Base-by-base conservation (phyloP, 164 flowering plant species). In the Platanus orientalis region DNA sequence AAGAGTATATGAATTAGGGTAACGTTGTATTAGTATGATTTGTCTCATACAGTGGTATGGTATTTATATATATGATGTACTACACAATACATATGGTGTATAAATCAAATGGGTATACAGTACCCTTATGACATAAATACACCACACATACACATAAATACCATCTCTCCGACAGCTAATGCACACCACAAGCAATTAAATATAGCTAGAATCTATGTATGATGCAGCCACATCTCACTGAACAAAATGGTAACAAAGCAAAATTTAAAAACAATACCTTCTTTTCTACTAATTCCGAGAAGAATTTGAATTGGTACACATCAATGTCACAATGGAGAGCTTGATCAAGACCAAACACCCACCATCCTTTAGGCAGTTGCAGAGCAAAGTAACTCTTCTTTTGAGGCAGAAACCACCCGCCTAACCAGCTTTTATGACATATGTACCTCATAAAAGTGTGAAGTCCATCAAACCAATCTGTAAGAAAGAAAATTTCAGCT, bases 401-500 rank as follows among this genome's bases (percentile, higher is more conserved):
- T 68, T 95, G 99, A 64, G 99, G 98, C 85, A 95, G 84, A 74
- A 95, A 77, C 98, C 99, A 95, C 57, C 99, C 98, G 47, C 99
- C 99, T 76, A 95, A 78, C 99, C 98, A 95, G 72, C 88, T 95
- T 66, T 87, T 92, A 58, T 95, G 97, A 63, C 99, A 95, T 72
- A 92, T 84, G 70, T 83, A 90, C 75, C 98, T 83, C 96, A 88
- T 92, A 68, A 82, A 95, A 47, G 99, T 95, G 71, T 95, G 81
- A 62, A 95, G 90, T 52, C 99, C 99, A 83, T 95, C 99, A 81
- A 95, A 95, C 98, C 99, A 92, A 78, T 92, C 99, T 95, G 86
- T 36, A 62, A 53, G 6, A 49, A 42, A 60, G n/a, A 59, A 29
- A 20, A 44, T 10, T 45, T 57, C 52, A 54, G 56, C 47, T 45